phyloP scores from a whole-genome alignment of 1,284 basidiomycete species.

The Puccinia horiana region DNA sequence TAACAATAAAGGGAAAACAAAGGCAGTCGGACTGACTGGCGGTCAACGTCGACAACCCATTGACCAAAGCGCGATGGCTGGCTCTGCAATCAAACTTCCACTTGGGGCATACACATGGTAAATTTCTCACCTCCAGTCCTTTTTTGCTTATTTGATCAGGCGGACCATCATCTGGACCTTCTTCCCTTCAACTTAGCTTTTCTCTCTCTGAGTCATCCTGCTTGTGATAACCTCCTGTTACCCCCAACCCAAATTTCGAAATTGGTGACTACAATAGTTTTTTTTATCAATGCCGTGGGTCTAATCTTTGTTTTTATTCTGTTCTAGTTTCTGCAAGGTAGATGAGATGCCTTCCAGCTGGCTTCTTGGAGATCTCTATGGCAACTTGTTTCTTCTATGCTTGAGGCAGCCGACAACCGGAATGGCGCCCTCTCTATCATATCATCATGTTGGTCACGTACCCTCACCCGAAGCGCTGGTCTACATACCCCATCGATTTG shows the following conservation, averaged over 20 bases:
- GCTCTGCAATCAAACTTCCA: not conserved
- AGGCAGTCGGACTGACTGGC: not conserved
- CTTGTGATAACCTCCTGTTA: not conserved
- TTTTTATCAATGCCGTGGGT: not conserved
- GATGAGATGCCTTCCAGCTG: conserved; percentile 22
- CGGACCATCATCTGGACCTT: not conserved
- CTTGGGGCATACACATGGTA: conserved; percentile 44
- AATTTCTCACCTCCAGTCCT: not conserved
- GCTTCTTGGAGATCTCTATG: conserved; percentile 38
- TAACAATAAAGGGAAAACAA: conserved; percentile 2
- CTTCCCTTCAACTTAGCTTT: not conserved
- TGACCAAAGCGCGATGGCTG: not conserved
- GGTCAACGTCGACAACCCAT: not conserved
- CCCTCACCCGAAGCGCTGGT: conserved; percentile 42
- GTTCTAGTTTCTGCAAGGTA: conserved; percentile 34
- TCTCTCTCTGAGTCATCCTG: not conserved
- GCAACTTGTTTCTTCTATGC: conserved; percentile 11
- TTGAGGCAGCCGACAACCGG: not conserved
- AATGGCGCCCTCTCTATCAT: not conserved
- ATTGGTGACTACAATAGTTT: not conserved
- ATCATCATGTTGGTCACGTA: conserved; percentile 11
- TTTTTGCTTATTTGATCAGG: not conserved
- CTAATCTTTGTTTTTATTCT: conserved; percentile 8
- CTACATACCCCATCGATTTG: conserved; percentile 12
- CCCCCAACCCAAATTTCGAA: not conserved